Evolutionary conservation across 2,329 filamentous ascomycete genomes (phyloP).

Genomic region (Aquanectria penicillioides): DNA sequence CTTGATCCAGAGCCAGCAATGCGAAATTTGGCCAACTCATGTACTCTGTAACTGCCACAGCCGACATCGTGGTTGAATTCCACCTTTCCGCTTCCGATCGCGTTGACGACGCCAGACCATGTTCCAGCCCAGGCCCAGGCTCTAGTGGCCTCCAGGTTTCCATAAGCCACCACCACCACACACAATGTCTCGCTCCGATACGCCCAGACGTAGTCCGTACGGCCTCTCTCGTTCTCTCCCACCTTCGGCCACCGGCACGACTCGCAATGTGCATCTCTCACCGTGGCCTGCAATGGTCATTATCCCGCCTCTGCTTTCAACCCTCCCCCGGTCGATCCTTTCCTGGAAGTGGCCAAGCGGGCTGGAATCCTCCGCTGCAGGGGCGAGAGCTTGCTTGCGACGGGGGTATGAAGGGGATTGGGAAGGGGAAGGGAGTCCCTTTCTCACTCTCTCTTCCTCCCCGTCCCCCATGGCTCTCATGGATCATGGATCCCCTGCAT

Average conservation of each 20-base stretch:
- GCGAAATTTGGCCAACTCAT: not conserved
- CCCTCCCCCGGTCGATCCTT: constrained; percentile 2
- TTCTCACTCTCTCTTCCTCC: too few species aligned
- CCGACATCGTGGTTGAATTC: not conserved
- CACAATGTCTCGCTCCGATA: not conserved
- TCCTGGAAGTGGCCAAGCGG: constrained; percentile 1
- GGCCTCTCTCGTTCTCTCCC: too few species aligned
- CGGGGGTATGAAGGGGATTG: not conserved
- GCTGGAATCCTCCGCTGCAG: constrained; percentile 15
- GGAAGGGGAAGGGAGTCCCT: too few species aligned
- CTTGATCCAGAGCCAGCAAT: not conserved
- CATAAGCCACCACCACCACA: too few species aligned
- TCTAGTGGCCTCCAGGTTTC: not conserved
- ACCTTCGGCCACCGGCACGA: too few species aligned
- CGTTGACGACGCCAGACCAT: not conserved
- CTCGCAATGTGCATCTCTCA: too few species aligned
- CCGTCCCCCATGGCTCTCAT: not conserved
- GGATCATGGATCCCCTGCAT: not conserved
- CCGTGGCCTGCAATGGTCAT: not conserved
- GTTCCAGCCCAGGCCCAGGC: constrained; percentile 3
- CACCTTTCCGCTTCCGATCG: not conserved
- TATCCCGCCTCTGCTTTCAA: not conserved
- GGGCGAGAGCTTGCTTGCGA: constrained; percentile 8
- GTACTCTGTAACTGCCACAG: not conserved
- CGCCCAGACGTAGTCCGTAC: too few species aligned